phyloP scores from a whole-genome alignment of 108 stramenopile species.

The Cyclotella sp. region DNA sequence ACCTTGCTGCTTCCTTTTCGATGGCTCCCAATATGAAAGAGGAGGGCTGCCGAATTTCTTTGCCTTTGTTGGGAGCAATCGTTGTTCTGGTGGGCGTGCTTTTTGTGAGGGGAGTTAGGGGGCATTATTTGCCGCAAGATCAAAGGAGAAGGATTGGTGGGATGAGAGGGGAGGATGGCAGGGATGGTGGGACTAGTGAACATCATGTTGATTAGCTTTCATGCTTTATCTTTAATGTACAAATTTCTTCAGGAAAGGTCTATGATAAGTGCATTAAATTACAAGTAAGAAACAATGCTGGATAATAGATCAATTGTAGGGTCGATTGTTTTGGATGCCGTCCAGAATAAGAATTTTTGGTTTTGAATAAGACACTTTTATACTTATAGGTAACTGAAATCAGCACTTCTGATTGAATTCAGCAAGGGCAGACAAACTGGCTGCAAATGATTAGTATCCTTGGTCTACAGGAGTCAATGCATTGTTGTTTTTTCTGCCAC shows the following conservation, averaged over 20 bases:
- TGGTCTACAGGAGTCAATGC: too few relatives aligned
- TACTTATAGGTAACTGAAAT: too few relatives aligned
- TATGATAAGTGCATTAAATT: background rate
- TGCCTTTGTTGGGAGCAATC: conserved; percentile 44
- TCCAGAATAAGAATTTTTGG: too few relatives aligned
- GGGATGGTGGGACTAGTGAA: background rate
- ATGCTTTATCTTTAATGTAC: background rate
- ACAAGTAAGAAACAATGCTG: too few relatives aligned
- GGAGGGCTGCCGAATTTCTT: conserved; percentile 52
- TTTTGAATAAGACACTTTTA: too few relatives aligned
- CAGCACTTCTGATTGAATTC: too few relatives aligned
- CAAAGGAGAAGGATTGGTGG: conserved; percentile 47
- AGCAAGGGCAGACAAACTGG: too few relatives aligned
- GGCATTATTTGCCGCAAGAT: conserved; percentile 48
- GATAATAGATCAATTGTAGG: too few relatives aligned
- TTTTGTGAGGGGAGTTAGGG: conserved; percentile 20
- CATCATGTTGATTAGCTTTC: conserved; percentile 31
- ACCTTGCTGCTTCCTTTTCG: conserved; percentile 42
- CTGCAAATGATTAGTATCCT: too few relatives aligned
- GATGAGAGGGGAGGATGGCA: conserved; percentile 20
- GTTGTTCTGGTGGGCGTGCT: conserved; percentile 29
- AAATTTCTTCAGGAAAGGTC: too few relatives aligned
- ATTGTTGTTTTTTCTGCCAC: too few relatives aligned
- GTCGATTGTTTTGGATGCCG: too few relatives aligned
- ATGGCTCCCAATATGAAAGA: conserved; percentile 38